These are phyloP conservation scores for Trichoderma semiorbis DNA, from an alignment of 2,329 filamentous ascomycete genomes.

Conservation along the genomic window DNA sequence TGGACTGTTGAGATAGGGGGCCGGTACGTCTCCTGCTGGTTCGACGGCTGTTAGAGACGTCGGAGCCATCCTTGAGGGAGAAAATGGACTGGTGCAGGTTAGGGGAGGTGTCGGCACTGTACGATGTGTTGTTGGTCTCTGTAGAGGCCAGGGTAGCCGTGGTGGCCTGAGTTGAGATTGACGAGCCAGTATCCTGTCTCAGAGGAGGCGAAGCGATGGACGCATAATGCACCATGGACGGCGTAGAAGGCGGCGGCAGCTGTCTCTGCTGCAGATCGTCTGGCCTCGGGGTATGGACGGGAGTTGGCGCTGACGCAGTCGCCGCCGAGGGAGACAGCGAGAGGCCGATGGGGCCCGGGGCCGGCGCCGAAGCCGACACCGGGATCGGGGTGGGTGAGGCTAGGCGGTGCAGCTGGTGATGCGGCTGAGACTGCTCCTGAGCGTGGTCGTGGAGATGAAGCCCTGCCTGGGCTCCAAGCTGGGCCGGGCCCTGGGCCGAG, in stretches of 20 bases:
- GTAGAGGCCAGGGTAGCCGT: constrained; percentile 40
- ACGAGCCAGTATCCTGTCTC: constrained; percentile 51
- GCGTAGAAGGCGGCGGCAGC: constrained; percentile 19
- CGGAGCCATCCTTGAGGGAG: constrained; percentile 53
- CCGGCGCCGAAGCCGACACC: constrained; percentile 13
- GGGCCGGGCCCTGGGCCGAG: constrained; percentile 12
- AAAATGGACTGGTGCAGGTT: constrained; percentile 51
- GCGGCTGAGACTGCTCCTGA: constrained; percentile 12
- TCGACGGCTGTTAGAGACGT: constrained; percentile 51
- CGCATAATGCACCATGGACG: constrained; percentile 21
- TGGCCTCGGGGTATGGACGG: constrained; percentile 17
- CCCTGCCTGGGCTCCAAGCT: constrained; percentile 12
- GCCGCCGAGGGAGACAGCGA: constrained; percentile 19
- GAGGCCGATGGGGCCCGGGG: constrained; percentile 17
- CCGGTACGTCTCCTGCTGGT: constrained; percentile 57
- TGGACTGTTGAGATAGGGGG: constrained; percentile 55
- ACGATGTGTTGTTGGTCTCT: constrained; percentile 50
- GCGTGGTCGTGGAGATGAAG: constrained; percentile 14
- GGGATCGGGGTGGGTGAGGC: constrained; percentile 12
- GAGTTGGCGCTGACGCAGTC: constrained; percentile 18
- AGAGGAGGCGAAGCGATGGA: constrained; percentile 32
- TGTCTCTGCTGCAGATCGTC: constrained; percentile 14
- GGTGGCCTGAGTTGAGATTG: constrained; percentile 50
- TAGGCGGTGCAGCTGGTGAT: constrained; percentile 10
- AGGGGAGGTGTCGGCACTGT: constrained; percentile 52